Evolutionary conservation across 1,284 basidiomycete genomes (phyloP).

Genomic region (Puccinia polysora): DNA sequence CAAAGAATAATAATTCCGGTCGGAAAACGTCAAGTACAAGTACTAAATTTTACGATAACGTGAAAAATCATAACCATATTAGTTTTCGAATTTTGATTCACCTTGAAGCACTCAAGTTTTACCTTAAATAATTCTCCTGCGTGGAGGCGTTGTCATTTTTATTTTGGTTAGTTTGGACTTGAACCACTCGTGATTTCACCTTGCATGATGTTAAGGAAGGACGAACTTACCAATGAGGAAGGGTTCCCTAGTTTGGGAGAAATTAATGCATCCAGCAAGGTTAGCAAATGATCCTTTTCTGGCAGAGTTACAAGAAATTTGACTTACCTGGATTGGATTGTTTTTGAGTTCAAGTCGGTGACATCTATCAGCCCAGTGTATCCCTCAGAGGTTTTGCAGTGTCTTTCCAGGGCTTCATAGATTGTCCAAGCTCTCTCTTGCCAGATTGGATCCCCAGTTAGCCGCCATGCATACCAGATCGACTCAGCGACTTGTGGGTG

Average conservation of each 20-base stretch:
- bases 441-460: conserved; percentile 66
- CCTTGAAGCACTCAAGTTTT: background rate
- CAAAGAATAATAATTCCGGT: conserved; percentile 19
- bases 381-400: conserved; percentile 22
- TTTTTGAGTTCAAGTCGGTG: background rate
- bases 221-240: conserved; percentile 32
- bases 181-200: no score
- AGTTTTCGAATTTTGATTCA: background rate
- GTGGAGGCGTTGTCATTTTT: background rate
- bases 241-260: background rate
- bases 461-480: conserved; percentile 66
- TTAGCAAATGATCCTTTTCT: background rate
- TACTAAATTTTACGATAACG: background rate
- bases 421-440: conserved; percentile 45
- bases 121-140: conserved; percentile 38
- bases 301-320: background rate
- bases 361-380: background rate
- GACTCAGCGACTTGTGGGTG: conserved; percentile 63
- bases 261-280: background rate
- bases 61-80: background rate
- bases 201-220: no score
- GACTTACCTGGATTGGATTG: conserved; percentile 13
- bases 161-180: background rate
- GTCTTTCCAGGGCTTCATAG: conserved; percentile 23
- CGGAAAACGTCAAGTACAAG: conserved; percentile 36